A percentile compares a stretch with the other conserved stretches of the same genome.
These are phyloP conservation scores for Neospora caninum DNA, from an alignment of 169 alveolate species.

Conservation along the genomic window DNA sequence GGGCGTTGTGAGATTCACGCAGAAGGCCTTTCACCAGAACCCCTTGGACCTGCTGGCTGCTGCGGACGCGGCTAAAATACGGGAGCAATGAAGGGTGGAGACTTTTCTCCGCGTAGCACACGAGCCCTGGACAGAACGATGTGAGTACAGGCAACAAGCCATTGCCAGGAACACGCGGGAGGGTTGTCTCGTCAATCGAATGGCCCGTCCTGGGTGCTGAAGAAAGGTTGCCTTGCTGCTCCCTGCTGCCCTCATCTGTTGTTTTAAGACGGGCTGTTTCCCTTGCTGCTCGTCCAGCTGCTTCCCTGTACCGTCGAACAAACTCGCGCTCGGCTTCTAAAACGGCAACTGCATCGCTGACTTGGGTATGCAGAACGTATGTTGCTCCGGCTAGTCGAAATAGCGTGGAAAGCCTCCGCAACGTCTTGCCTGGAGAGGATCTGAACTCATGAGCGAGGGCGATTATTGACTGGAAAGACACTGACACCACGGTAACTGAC, in stretches of 20 bases:
- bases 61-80: slow-evolving; percentile 84
- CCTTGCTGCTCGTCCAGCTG: neutral
- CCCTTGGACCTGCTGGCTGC: slow-evolving; percentile 89
- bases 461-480: slow-evolving; percentile 82
- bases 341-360: slow-evolving; percentile 67
- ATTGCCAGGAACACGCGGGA: neutral
- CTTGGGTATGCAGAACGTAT: slow-evolving; percentile 68
- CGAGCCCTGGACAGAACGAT: slow-evolving; percentile 94
- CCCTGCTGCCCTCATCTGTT: neutral
- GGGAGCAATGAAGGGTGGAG: slow-evolving; percentile 81
- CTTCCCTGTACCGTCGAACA: slow-evolving; percentile 51
- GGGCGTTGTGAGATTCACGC: slow-evolving; percentile 10
- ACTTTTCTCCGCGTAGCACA: slow-evolving; percentile 91
- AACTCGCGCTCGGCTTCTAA: slow-evolving; percentile 70
- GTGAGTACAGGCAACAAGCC: slow-evolving; percentile 79
- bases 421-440: slow-evolving; percentile 46
- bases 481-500: slow-evolving; percentile 45
- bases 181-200: neutral
- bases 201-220: neutral
- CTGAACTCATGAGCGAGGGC: slow-evolving; percentile 78
- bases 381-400: slow-evolving; percentile 72
- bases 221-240: neutral
- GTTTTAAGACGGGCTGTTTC: neutral
- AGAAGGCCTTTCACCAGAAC: slow-evolving; percentile 65
- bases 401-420: slow-evolving; percentile 69